phyloP scores from a whole-genome alignment of 2,329 filamentous ascomycete genomes.

The Alternaria viburni region DNA sequence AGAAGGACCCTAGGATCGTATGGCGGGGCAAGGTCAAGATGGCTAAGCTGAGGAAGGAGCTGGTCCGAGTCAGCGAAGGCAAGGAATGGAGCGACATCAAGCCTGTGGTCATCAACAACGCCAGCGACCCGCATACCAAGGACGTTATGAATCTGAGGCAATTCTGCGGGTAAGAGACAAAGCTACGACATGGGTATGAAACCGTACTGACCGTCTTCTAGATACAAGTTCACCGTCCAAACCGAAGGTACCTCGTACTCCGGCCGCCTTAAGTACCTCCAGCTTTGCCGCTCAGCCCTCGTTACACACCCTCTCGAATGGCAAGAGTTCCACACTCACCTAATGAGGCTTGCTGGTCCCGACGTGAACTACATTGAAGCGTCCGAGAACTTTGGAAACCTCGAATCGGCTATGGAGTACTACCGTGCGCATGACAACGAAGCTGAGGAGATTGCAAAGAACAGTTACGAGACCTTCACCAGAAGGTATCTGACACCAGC shows the following conservation, averaged over 20 bases:
- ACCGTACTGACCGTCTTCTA: constrained; percentile 14
- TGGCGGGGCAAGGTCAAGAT: constrained; percentile 46
- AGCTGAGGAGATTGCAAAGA: constrained; percentile 37
- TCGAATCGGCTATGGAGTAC: constrained; percentile 43
- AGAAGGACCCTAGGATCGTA: constrained; percentile 40
- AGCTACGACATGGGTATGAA: neutral
- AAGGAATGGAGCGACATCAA: constrained; percentile 44
- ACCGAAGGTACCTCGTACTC: constrained; percentile 63
- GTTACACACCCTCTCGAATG: constrained; percentile 43
- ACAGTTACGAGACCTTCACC: constrained; percentile 41
- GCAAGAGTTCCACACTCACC: constrained; percentile 46
- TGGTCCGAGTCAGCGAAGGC: constrained; percentile 36
- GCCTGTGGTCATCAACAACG: constrained; percentile 43
- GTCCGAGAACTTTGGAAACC: constrained; percentile 38
- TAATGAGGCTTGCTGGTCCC: constrained; percentile 38
- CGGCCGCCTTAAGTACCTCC: constrained; percentile 60
- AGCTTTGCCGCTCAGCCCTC: constrained; percentile 54
- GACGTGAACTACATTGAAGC: constrained; percentile 44
- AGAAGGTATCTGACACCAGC: constrained; percentile 41
- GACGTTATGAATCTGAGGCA: constrained; percentile 44
- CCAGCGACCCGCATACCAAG: constrained; percentile 36
- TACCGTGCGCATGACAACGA: constrained; percentile 35
- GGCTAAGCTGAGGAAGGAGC: constrained; percentile 36
- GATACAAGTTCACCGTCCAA: constrained; percentile 61
- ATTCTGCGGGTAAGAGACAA: constrained; percentile 37